phyloP scores from a whole-genome alignment of 1,284 basidiomycete genomes.

The Ceratobasidium sp. region DNA sequence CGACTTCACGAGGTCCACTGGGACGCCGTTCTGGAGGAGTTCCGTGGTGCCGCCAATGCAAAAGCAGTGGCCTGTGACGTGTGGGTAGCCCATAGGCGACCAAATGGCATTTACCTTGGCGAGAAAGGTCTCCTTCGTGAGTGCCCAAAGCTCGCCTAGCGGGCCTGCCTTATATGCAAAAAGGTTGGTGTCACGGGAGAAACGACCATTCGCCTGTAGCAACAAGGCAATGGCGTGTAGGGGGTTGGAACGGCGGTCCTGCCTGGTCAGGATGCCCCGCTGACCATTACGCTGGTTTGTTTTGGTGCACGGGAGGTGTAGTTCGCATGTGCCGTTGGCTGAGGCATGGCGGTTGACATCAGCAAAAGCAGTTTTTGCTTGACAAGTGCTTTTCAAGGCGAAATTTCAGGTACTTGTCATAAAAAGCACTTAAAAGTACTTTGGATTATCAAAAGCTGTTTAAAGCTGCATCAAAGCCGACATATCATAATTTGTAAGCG shows the following conservation, averaged over 20 bases:
- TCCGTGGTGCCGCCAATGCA: slow-evolving; percentile 54
- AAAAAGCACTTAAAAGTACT: too few relatives aligned
- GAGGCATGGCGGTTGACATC: not conserved
- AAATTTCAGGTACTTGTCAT: too few relatives aligned
- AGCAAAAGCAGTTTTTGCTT: too few relatives aligned
- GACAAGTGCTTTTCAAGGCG: too few relatives aligned
- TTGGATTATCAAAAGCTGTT: too few relatives aligned
- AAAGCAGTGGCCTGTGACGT: slow-evolving; percentile 55
- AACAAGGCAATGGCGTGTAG: not conserved
- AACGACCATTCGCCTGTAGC: not conserved
- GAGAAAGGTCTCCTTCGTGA: slow-evolving; percentile 27
- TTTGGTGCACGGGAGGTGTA: slow-evolving; percentile 32
- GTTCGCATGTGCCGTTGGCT: not conserved
- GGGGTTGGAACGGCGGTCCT: slow-evolving; percentile 12
- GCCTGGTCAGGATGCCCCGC: slow-evolving; percentile 6
- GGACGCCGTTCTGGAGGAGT: slow-evolving; percentile 52
- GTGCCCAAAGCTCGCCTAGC: not conserved
- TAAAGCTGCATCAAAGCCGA: too few relatives aligned
- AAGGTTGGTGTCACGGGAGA: not conserved
- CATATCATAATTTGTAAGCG: too few relatives aligned
- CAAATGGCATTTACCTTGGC: slow-evolving; percentile 38
- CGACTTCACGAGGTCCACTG: slow-evolving; percentile 53
- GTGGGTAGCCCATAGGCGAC: slow-evolving; percentile 52
- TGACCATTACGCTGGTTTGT: slow-evolving; percentile 7
- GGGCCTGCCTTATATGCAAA: not conserved